Conservation (phyloP, 805 yeast species). For the Lipomyces sp. region DNA sequence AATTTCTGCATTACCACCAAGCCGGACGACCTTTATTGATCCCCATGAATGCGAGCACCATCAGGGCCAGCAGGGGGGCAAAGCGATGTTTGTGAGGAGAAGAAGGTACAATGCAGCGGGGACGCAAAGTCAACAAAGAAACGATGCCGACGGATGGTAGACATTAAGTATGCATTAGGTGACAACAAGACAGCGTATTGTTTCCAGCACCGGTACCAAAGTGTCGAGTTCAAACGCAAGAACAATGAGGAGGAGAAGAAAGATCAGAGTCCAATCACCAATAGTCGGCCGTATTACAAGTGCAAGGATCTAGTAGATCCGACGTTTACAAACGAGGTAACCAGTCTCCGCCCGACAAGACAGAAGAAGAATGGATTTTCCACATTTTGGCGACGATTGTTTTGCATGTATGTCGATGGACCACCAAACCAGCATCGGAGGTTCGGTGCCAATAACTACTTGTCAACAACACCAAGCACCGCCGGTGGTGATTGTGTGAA, state of each 20-base stretch:
- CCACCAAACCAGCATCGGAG: not conserved
- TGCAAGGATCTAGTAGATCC: not conserved
- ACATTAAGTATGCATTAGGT: not conserved
- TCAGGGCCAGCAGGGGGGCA: too few relatives aligned
- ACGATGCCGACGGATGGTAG: constrained; percentile 10
- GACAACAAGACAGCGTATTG: constrained; percentile 11
- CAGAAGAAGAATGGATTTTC: constrained; percentile 6
- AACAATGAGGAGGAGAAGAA: not conserved
- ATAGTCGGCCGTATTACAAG: not conserved
- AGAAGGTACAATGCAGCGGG: constrained; percentile 17
- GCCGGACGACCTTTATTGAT: too few relatives aligned
- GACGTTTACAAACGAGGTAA: not conserved
- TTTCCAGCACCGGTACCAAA: constrained; percentile 14
- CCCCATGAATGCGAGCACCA: too few relatives aligned
- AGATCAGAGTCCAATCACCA: not conserved
- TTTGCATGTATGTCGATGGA: constrained; percentile 9
- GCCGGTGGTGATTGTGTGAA: not conserved
- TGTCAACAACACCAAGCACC: too few relatives aligned
- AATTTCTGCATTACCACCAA: too few relatives aligned
- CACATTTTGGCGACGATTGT: constrained; percentile 6
- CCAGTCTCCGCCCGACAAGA: not conserved
- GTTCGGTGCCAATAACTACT: too few relatives aligned
- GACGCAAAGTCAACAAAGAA: constrained; percentile 24
- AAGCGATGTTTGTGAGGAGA: too few relatives aligned
- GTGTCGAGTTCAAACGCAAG: not conserved